These are phyloP conservation scores for Cinnamomum micranthum DNA, from an alignment of 164 flowering plant genomes.

Conservation along the genomic window DNA sequence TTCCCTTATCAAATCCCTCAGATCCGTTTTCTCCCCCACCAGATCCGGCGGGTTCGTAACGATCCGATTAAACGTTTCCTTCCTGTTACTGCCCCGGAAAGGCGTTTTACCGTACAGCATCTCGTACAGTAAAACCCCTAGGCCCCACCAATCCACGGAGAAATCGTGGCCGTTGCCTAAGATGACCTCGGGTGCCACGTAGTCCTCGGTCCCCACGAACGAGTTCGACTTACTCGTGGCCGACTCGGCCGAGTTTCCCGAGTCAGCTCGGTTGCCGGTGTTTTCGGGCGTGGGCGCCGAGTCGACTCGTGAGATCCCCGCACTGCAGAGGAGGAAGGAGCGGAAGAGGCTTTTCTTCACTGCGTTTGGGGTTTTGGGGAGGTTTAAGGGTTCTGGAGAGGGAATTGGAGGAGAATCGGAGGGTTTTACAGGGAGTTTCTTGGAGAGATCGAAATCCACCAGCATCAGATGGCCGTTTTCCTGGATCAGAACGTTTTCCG, in stretches of 20 bases:
- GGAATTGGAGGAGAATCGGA: conserved; percentile 14
- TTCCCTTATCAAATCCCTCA: conserved; percentile 62
- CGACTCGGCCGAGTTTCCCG: conserved; percentile 12
- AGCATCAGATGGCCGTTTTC: conserved; percentile 82
- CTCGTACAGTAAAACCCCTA: conserved; percentile 75
- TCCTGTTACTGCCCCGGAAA: conserved; percentile 57
- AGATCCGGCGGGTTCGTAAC: conserved; percentile 46
- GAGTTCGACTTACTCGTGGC: conserved; percentile 62
- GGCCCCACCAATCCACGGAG: conserved; percentile 86
- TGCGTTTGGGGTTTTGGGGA: neutral
- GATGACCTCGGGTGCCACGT: conserved; percentile 89
- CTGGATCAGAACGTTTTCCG: conserved; percentile 81
- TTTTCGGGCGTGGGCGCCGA: conserved; percentile 4
- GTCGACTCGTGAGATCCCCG: conserved; percentile 34
- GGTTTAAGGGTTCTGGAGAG: neutral
- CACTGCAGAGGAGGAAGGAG: conserved; percentile 15
- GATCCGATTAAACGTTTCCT: conserved; percentile 72
- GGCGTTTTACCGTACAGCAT: conserved; percentile 89
- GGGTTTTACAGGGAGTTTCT: conserved; percentile 40
- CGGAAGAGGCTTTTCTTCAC: conserved; percentile 21
- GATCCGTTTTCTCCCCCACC: conserved; percentile 63
- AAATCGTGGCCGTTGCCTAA: conserved; percentile 72
- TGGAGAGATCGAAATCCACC: conserved; percentile 84
- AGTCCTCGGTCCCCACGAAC: conserved; percentile 94
- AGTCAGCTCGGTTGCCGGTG: neutral